These are phyloP conservation scores for Pestalotiopsis sp. DNA, from an alignment of 2,329 filamentous ascomycete genomes.

Conservation along the genomic window DNA sequence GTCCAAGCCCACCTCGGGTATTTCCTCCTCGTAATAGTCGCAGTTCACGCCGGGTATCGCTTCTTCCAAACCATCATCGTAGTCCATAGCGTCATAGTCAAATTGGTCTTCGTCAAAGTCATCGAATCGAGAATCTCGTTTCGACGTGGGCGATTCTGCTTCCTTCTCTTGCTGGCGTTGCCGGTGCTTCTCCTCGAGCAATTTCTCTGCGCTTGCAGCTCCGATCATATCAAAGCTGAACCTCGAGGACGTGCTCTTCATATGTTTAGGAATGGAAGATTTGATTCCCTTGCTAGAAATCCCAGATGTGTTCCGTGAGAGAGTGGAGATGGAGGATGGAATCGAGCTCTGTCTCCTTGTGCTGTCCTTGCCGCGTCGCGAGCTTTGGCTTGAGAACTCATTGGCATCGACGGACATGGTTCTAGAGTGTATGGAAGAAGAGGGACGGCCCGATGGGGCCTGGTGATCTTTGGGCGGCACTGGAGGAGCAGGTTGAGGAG, in stretches of 20 bases:
- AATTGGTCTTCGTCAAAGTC: constrained; percentile 65
- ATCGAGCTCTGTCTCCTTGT: constrained; percentile 28
- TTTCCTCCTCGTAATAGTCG: constrained; percentile 47
- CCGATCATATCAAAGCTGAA: constrained; percentile 84
- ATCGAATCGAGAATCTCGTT: constrained; percentile 58
- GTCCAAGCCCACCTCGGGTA: constrained; percentile 25
- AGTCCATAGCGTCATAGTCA: constrained; percentile 67
- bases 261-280: constrained; percentile 61
- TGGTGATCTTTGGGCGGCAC: constrained; percentile 43
- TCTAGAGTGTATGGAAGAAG: constrained; percentile 37
- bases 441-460: constrained; percentile 29
- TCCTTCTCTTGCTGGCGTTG: constrained; percentile 67
- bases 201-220: constrained; percentile 67
- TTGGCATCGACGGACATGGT: constrained; percentile 29
- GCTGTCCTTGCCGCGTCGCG: constrained; percentile 18
- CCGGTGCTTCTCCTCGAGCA: constrained; percentile 74
- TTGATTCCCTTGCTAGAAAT: constrained; percentile 47
- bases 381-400: constrained; percentile 16
- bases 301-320: constrained; percentile 56
- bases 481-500: constrained; percentile 30
- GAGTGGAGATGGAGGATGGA: constrained; percentile 39
- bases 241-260: constrained; percentile 77
- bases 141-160: constrained; percentile 36
- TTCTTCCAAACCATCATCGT: constrained; percentile 68
- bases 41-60: constrained; percentile 62